These are phyloP conservation scores for Parathielavia hyrcaniae DNA, from an alignment of 495 filamentous ascomycete genomes.

Conservation along the genomic window DNA sequence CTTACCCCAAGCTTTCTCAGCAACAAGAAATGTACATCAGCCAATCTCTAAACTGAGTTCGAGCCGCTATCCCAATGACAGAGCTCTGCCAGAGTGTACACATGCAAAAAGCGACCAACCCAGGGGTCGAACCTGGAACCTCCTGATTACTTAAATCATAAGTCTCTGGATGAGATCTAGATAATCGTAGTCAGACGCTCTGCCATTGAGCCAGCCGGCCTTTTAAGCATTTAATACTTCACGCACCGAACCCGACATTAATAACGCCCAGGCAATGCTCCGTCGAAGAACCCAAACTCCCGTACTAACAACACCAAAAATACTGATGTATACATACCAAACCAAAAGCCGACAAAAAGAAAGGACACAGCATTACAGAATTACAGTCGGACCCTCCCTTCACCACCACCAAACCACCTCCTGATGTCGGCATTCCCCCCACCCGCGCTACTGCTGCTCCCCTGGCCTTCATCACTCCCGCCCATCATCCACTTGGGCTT, in stretches of 20 bases:
- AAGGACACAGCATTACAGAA: not conserved
- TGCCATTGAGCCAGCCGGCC: too few relatives aligned
- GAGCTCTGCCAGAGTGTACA: not conserved
- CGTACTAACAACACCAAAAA: not conserved
- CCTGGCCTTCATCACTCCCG: slow-evolving; percentile 34
- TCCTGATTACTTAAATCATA: too few relatives aligned
- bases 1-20: not conserved
- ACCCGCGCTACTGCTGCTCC: slow-evolving; percentile 12
- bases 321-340: not conserved
- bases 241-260: too few relatives aligned
- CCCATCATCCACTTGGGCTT: slow-evolving; percentile 81
- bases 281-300: slow-evolving; percentile 1
- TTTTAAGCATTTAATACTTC: too few relatives aligned
- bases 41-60: not conserved
- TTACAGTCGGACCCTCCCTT: slow-evolving; percentile 28
- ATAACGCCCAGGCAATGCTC: slow-evolving; percentile 14
- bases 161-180: too few relatives aligned
- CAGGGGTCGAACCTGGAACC: too few relatives aligned
- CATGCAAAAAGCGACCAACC: too few relatives aligned
- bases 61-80: not conserved
- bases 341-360: not conserved
- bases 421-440: slow-evolving; percentile 35
- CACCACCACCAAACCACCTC: slow-evolving; percentile 42
- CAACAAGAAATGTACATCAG: not conserved
- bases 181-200: too few relatives aligned